Evolutionary conservation across 345 rosid species (phyloP).

Genomic region (Hevea brasiliensis): DNA sequence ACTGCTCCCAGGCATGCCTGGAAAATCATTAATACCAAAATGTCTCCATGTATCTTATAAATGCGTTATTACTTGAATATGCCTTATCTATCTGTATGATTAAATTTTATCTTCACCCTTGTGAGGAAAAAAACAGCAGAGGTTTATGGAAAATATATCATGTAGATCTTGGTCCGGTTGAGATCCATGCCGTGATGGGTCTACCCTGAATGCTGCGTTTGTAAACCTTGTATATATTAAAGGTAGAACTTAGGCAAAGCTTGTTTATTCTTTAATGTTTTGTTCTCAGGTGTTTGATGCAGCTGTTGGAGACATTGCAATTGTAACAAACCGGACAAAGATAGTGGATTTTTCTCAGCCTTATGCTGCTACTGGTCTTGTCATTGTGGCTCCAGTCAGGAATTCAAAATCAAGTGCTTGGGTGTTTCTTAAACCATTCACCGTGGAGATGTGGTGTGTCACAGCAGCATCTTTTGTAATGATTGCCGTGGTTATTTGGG

Average conservation of each 20-base stretch:
- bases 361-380: conserved; percentile 37
- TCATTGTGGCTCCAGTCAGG: conserved; percentile 27
- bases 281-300: conserved; percentile 68
- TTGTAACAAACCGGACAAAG: conserved; percentile 73
- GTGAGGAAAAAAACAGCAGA: not conserved
- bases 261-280: conserved; percentile 12
- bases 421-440: conserved; percentile 37
- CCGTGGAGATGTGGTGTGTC: conserved; percentile 33
- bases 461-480: conserved; percentile 33
- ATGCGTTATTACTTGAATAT: not conserved
- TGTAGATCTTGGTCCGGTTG: not conserved
- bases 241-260: conserved; percentile 6
- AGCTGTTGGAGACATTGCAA: conserved; percentile 77
- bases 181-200: conserved; percentile 8
- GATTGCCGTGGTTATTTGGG: conserved; percentile 34
- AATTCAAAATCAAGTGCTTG: conserved; percentile 29
- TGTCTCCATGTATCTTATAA: not conserved
- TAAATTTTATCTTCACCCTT: not conserved
- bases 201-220: conserved; percentile 1
- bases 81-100: not conserved
- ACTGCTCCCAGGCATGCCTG: not conserved
- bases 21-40: not conserved
- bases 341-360: conserved; percentile 95
- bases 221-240: not conserved
- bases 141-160: not conserved